Evolutionary conservation across 2,329 filamentous ascomycete genomes (phyloP).

Genomic region (Xylaria sp.): DNA sequence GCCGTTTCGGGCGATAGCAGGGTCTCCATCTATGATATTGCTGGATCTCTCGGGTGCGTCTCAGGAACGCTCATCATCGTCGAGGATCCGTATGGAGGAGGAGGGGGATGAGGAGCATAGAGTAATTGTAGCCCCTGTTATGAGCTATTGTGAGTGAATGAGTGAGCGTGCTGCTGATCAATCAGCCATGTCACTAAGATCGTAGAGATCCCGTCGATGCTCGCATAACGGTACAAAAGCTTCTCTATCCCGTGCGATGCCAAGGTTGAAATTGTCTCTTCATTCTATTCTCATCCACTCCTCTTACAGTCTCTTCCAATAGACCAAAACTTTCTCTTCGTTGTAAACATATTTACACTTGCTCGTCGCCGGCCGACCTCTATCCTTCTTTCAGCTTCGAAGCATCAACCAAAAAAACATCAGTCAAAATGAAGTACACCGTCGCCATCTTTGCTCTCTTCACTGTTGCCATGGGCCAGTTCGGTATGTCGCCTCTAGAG

Average conservation of each 20-base stretch:
- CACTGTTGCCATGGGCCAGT: slow-evolving; percentile 58
- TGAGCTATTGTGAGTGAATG: slow-evolving; percentile 33
- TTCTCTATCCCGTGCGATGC: slow-evolving; percentile 28
- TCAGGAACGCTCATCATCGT: slow-evolving; percentile 44
- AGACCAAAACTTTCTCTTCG: slow-evolving; percentile 44
- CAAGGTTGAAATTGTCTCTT: slow-evolving; percentile 32
- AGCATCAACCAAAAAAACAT: slow-evolving; percentile 42
- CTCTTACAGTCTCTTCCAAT: slow-evolving; percentile 36
- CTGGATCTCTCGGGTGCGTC: slow-evolving; percentile 36
- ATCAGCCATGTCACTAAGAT: slow-evolving; percentile 18
- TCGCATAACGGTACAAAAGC: slow-evolving; percentile 45
- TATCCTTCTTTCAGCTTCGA: slow-evolving; percentile 47
- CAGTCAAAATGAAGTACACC: slow-evolving; percentile 66
- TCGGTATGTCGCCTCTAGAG: slow-evolving; percentile 41
- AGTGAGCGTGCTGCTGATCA: slow-evolving; percentile 21
- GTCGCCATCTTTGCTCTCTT: slow-evolving; percentile 60
- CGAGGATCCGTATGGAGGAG: slow-evolving; percentile 42
- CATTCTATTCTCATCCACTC: slow-evolving; percentile 44
- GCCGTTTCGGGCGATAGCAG: slow-evolving; percentile 13
- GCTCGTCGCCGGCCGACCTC: slow-evolving; percentile 66
- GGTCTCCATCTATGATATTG: not conserved
- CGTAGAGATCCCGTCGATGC: not conserved
- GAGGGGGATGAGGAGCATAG: slow-evolving; percentile 6
- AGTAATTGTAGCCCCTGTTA: slow-evolving; percentile 23
- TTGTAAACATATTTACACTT: slow-evolving; percentile 49